Evolutionary conservation across 495 filamentous ascomycete genomes (phyloP), one percentile per base, ranked within the genome.

Genomic region (Thermochaetoides thermophila): DNA sequence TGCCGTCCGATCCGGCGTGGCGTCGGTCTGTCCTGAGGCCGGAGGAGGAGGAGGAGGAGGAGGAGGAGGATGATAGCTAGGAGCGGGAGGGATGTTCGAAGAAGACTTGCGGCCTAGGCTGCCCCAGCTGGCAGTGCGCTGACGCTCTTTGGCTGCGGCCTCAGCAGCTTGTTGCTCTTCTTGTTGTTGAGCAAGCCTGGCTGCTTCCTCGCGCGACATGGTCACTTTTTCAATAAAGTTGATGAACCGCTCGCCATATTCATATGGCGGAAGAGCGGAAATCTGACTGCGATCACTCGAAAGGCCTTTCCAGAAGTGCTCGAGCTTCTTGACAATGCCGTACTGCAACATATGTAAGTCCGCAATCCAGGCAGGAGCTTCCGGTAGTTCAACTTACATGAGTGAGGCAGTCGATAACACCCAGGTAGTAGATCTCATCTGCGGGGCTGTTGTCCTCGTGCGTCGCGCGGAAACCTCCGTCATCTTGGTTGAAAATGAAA

Each of bases 401-500:
- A 24, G 89, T 99, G 49, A 99, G 58, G 52, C 87, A 96, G 55
- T 96, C 91, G 50, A 96, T 96, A 40, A 99, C 89, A 8, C 89
- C 89, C 5, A 99, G 69, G 50, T 96, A 99, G 47, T 96, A 99
- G 20, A 99, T 84, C 57, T 92, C 84, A 35, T 94, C 84, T 1
- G 76, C 86, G 6, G 80, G 73, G 17, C 64, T 56, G 40, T 89
- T 77, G 57, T 89, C 77, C 54, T 95, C 85, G 48, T 92, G 86
- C 6, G 89, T 96, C 5, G 89, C 91, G 41, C 76, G 68, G 53
- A 94, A 85, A 2, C 89, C 89, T 33, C 89, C 89, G 54, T 96
- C 87, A 46, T 95, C 86, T 33, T 74, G 71, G 53, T 94, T 95
- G 53, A 95, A 96, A 43, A 82, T 68, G 40, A 68, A 63, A 4